A percentile compares a stretch with the other conserved stretches of the same genome.
Evolutionary conservation across 1,284 basidiomycete species (phyloP).

Genomic region (Cronartium quercuum): DNA sequence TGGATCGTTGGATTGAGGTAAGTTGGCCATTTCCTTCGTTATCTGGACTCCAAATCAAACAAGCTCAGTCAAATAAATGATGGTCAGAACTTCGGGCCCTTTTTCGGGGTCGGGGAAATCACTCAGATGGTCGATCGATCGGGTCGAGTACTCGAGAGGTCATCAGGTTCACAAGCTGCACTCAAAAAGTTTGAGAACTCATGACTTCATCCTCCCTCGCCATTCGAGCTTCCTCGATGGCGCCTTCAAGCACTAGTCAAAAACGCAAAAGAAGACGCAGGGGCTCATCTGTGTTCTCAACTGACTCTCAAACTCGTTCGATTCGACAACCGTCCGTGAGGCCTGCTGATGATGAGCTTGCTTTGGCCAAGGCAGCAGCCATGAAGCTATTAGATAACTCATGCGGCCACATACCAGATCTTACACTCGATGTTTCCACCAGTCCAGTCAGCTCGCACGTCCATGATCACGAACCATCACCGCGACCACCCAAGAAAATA

Average conservation of each 20-base stretch:
- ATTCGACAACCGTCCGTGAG: neutral
- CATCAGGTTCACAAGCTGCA: too few relatives aligned
- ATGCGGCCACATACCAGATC: neutral
- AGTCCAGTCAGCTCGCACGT: neutral
- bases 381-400: slow-evolving; percentile 23
- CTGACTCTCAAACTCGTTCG: neutral
- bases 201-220: slow-evolving; percentile 5
- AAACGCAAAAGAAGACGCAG: slow-evolving; percentile 15
- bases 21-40: too few relatives aligned
- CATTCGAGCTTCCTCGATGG: neutral
- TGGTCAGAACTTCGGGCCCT: too few relatives aligned
- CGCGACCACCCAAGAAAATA: neutral
- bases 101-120: too few relatives aligned
- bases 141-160: too few relatives aligned
- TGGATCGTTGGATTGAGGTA: too few relatives aligned
- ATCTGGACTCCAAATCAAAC: too few relatives aligned
- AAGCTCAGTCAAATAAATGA: too few relatives aligned
- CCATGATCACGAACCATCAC: neutral
- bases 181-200: neutral
- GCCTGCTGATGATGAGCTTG: slow-evolving; percentile 14
- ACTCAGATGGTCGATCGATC: too few relatives aligned
- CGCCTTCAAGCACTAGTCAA: neutral
- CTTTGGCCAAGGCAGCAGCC: slow-evolving; percentile 22
- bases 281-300: neutral
- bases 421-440: neutral